Conservation (phyloP, 2,329 filamentous ascomycete genomes). For the Fusarium circinatum region DNA sequence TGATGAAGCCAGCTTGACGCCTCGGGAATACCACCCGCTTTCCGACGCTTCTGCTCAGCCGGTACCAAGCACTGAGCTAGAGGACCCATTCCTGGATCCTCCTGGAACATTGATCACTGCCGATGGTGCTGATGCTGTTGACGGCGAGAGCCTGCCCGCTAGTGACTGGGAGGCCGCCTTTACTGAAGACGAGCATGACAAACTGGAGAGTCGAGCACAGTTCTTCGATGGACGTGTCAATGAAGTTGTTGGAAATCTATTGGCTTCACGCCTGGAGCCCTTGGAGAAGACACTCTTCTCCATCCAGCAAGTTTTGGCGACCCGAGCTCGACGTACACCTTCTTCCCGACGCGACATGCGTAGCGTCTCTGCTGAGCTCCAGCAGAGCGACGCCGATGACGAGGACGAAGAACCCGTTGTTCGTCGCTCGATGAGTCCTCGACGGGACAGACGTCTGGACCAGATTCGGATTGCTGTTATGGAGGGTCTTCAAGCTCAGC, state of each 20-base stretch:
- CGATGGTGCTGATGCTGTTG: conserved; percentile 60
- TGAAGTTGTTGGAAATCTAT: conserved; percentile 79
- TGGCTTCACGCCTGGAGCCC: conserved; percentile 81
- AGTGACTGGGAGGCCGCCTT: conserved; percentile 95
- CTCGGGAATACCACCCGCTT: conserved; percentile 62
- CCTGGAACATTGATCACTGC: conserved; percentile 59
- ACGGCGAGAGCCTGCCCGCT: conserved; percentile 67
- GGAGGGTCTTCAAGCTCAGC: conserved; percentile 75
- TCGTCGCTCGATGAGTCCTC: conserved; percentile 79
- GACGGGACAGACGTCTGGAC: conserved; percentile 81
- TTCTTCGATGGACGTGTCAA: conserved; percentile 96
- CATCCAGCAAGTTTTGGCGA: conserved; percentile 76
- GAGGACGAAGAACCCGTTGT: conserved; percentile 80
- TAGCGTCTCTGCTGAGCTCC: conserved; percentile 74
- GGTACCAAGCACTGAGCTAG: conserved; percentile 64
- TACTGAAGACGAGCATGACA: conserved; percentile 83
- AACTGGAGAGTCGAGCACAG: conserved; percentile 80
- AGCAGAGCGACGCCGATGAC: conserved; percentile 92
- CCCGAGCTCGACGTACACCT: conserved; percentile 64
- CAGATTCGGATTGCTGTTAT: conserved; percentile 79
- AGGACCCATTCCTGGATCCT: conserved; percentile 70
- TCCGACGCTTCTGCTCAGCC: conserved; percentile 59
- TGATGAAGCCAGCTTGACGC: conserved; percentile 79
- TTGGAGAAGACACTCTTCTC: conserved; percentile 80
- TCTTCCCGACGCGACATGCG: conserved; percentile 69